Conservation (phyloP, 371 early-diverging fungal species). For the Paramicrosporidium saccamoebae region DNA sequence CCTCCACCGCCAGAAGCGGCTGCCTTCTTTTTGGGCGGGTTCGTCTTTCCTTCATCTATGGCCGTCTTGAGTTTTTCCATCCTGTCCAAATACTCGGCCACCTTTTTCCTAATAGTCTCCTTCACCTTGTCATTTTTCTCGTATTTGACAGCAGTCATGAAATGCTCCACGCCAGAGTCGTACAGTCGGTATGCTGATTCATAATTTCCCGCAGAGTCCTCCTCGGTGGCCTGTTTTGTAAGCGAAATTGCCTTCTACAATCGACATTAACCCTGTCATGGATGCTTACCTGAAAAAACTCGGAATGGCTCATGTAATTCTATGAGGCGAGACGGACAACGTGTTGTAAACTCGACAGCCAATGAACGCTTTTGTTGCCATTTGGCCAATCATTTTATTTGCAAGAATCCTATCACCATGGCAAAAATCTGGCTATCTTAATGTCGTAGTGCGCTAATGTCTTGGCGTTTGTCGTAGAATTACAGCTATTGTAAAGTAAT, state of each 20-base stretch:
- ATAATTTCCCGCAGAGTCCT: conserved; percentile 57
- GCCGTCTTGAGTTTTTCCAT: conserved; percentile 73
- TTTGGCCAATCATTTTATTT: too few species aligned
- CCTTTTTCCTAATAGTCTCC: conserved; percentile 53
- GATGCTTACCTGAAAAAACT: conserved; percentile 1
- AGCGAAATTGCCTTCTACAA: conserved; percentile 48
- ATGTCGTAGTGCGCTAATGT: too few species aligned
- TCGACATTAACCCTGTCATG: too few species aligned
- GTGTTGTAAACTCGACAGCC: too few species aligned
- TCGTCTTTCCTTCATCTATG: conserved; percentile 23
- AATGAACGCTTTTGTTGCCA: too few species aligned
- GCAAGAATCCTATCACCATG: too few species aligned
- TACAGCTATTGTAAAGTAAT: too few species aligned
- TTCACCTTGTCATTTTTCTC: conserved; percentile 67
- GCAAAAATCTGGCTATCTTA: too few species aligned
- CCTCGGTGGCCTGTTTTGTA: conserved; percentile 68
- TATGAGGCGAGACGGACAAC: too few species aligned
- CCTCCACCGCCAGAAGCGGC: conserved; percentile 12
- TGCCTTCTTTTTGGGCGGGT: conserved; percentile 19
- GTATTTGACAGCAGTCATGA: conserved; percentile 75
- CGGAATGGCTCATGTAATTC: background rate
- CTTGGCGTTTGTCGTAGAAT: too few species aligned
- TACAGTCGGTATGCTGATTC: conserved; percentile 67
- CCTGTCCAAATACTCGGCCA: conserved; percentile 63
- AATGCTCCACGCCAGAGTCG: conserved; percentile 55